Conservation (phyloP, 2,329 filamentous ascomycete genomes). For the Madurella fahalii region DNA sequence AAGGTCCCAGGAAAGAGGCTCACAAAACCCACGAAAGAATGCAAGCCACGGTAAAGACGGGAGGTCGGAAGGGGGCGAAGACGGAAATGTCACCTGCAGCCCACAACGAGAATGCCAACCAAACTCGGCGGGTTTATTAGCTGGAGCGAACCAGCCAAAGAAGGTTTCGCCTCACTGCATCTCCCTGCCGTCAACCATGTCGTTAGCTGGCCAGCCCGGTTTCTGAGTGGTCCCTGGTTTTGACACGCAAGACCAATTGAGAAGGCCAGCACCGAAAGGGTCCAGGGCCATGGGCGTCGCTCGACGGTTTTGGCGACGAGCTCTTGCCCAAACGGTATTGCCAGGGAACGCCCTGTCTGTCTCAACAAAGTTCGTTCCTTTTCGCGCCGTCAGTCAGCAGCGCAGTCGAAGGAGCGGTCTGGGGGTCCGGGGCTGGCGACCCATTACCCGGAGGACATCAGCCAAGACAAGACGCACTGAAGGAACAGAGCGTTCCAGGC, state of each 20-base stretch:
- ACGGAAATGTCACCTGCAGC: neutral
- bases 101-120: neutral
- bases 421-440: neutral
- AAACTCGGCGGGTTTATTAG: neutral
- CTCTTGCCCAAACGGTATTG: neutral
- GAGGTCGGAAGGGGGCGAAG: neutral
- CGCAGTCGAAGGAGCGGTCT: neutral
- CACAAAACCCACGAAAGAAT: neutral
- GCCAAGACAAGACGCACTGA: neutral
- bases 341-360: conserved; percentile 1
- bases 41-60: neutral
- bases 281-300: neutral
- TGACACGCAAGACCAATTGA: conserved; percentile 14
- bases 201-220: conserved; percentile 10
- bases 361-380: neutral
- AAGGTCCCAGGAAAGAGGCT: neutral
- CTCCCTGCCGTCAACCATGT: neutral
- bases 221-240: conserved; percentile 7
- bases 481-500: neutral
- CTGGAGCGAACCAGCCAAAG: neutral
- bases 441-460: neutral
- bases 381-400: neutral
- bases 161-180: conserved; percentile 17
- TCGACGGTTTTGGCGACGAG: neutral
- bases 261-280: neutral